Evolutionary conservation across 306 rosid genomes (phyloP), one percentile per base, ranked within the genome.

Genomic region (Medicago arabica): DNA sequence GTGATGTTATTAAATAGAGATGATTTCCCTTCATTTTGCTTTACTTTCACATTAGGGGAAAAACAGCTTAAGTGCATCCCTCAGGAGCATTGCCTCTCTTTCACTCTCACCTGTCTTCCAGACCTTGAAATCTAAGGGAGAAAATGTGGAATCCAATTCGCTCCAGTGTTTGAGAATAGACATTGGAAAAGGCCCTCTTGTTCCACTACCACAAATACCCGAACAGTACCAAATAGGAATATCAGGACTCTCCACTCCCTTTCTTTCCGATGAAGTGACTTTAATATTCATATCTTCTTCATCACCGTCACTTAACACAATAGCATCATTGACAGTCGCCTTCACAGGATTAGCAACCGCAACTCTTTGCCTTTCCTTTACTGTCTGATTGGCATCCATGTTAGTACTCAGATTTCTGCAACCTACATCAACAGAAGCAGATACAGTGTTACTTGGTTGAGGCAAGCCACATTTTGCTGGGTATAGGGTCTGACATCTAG

Each of bases 41-140:
- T 66, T 72, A 39, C 59, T 75, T 74, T 31, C 34, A 2, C 13
- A 14, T 39, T 14, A 47, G 18, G 70, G 71, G 31, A 78, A 82
- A 69, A 15, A 10, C 60, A n/a, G 78, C 55, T 58, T 54, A 67
- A 92, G 83, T 11, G 89, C 93, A 39, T 85, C 92, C 2, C 40
- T 39, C 41, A 91, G 85, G 77, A 58, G 71, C 76, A 87, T 79
- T 58, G 90, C 96, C 39, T 87, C 79, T 46, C 53, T 61, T 77
- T 87, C 83, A 69, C 85, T 88, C 84, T 88, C 89, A 60, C 86
- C 90, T 67, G 47, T 69, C 84, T 82, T 91, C 93, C 96, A 91
- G 21, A 91, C 90, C 76, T 80, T 88, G 66, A 80, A 85, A 75
- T 86, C 39, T 69, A 76, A 41, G 49, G 85, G 76, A 39, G 15